These are phyloP conservation scores for Phialophora tarda DNA, from an alignment of 2,329 filamentous ascomycete genomes.

Conservation along the genomic window DNA sequence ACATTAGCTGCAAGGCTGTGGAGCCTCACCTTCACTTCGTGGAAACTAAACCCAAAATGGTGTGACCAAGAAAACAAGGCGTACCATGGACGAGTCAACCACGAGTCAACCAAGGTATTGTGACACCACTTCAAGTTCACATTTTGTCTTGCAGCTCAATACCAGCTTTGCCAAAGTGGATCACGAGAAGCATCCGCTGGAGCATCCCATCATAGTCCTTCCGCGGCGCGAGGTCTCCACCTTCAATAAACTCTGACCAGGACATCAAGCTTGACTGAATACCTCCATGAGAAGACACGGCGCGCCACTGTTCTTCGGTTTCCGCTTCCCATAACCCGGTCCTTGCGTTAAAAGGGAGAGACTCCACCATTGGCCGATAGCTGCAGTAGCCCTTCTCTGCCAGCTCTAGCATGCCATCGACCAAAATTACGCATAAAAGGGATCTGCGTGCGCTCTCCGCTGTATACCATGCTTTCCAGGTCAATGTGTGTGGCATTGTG, in stretches of 20 bases:
- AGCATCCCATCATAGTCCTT: slow-evolving; percentile 32
- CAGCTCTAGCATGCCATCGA: slow-evolving; percentile 30
- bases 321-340: slow-evolving; percentile 36
- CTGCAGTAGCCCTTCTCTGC: slow-evolving; percentile 26
- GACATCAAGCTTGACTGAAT: slow-evolving; percentile 34
- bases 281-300: slow-evolving; percentile 25
- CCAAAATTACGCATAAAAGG: slow-evolving; percentile 25
- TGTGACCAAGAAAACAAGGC: too few species aligned
- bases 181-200: slow-evolving; percentile 33
- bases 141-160: slow-evolving; percentile 11
- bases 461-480: slow-evolving; percentile 35
- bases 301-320: slow-evolving; percentile 34
- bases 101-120: too few species aligned
- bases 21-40: not conserved
- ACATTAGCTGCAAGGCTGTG: not conserved
- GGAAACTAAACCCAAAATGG: slow-evolving; percentile 5
- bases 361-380: slow-evolving; percentile 36
- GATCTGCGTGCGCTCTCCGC: slow-evolving; percentile 36
- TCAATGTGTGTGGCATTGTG: slow-evolving; percentile 23
- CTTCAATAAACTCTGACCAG: slow-evolving; percentile 36
- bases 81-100: too few species aligned
- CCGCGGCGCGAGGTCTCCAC: slow-evolving; percentile 26
- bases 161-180: slow-evolving; percentile 30
- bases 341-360: slow-evolving; percentile 35
- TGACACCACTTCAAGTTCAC: too few species aligned